Percentiles rank a stretch among this genome's conserved stretches.
Conservation (phyloP, 2,329 filamentous ascomycete genomes). For the Rhexocercosporidium sp. region DNA sequence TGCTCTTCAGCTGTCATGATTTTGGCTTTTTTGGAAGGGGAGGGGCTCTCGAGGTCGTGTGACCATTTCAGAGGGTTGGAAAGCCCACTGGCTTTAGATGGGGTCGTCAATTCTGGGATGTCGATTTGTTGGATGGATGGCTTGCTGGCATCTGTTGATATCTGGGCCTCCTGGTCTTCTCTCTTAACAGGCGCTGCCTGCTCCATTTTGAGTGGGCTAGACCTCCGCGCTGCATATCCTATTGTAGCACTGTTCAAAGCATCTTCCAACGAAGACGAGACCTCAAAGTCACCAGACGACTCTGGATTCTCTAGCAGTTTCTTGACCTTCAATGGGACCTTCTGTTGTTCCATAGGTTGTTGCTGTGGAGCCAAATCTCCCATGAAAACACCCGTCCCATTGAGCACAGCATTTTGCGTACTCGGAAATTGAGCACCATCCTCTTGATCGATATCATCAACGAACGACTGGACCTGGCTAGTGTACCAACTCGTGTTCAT, state of each 20-base stretch:
- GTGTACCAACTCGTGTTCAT: constrained; percentile 84
- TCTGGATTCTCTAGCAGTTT: constrained; percentile 12
- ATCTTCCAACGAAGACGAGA: constrained; percentile 42
- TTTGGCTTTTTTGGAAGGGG: constrained; percentile 34
- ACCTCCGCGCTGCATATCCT: neutral
- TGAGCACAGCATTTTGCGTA: constrained; percentile 27
- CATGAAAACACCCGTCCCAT: constrained; percentile 20
- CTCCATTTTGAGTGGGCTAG: constrained; percentile 9
- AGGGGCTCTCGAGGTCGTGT: constrained; percentile 23
- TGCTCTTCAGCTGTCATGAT: constrained; percentile 86
- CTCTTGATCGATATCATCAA: constrained; percentile 49
- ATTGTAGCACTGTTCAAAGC: constrained; percentile 35
- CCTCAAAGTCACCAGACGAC: constrained; percentile 39
- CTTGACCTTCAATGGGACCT: constrained; percentile 4
- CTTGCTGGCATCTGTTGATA: neutral
- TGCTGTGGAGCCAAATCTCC: neutral
- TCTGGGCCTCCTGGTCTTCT: neutral
- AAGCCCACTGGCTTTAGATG: neutral
- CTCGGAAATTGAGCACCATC: constrained; percentile 44
- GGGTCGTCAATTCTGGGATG: neutral
- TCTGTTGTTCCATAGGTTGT: constrained; percentile 16
- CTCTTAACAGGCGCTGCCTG: neutral
- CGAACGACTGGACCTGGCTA: constrained; percentile 62
- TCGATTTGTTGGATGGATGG: neutral
- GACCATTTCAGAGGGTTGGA: constrained; percentile 17